Evolutionary conservation across 2,329 filamentous ascomycete genomes (phyloP).

Genomic region (Venturia aucupariae): DNA sequence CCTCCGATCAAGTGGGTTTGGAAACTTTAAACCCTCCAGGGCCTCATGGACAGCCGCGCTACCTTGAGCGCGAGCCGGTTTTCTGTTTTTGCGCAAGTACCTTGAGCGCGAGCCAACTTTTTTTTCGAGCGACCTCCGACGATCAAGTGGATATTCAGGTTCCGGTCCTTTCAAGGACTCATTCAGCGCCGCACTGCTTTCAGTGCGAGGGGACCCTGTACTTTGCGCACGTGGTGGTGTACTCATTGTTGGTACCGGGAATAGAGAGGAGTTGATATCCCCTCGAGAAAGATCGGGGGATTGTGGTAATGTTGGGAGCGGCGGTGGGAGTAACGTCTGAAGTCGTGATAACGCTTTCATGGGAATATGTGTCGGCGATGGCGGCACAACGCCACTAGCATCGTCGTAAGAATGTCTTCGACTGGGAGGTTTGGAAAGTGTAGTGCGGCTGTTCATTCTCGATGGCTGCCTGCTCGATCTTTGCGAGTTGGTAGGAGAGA

Average conservation of each 20-base stretch:
- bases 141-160: not conserved
- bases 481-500: not conserved
- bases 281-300: not conserved
- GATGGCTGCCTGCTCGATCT: not conserved
- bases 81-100: not conserved
- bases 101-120: not conserved
- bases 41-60: not conserved
- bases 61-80: not conserved
- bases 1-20: not conserved
- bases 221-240: not conserved
- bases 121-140: not conserved
- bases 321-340: not conserved
- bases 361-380: not conserved
- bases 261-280: not conserved
- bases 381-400: not conserved
- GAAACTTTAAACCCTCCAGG: not conserved
- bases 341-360: not conserved
- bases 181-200: not conserved
- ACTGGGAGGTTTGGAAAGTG: not conserved
- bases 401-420: slow-evolving; percentile 2
- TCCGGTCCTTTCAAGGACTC: not conserved
- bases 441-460: slow-evolving; percentile 2
- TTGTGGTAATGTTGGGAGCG: not conserved
- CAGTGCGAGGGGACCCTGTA: not conserved
- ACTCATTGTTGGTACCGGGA: not conserved